Evolutionary conservation across 1,139 yeast genomes (phyloP), one percentile per base, ranked within the genome.

Genomic region (Zygosaccharomyces pseudobailii): DNA sequence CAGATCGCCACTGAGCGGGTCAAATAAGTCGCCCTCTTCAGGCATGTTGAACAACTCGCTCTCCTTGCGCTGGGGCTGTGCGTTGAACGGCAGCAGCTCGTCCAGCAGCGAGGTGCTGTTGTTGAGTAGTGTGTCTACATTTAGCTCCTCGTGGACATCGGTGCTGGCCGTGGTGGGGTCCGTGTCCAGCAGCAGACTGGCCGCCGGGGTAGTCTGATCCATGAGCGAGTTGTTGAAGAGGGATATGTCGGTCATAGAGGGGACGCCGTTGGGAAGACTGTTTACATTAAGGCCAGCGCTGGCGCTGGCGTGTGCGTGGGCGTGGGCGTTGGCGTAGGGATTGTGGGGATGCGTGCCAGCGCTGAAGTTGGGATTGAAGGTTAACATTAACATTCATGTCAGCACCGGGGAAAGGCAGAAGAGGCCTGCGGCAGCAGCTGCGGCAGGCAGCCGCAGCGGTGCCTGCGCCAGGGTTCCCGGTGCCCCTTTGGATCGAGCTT

Each of bases 211-310:
- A 7, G 48, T 42, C 13, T 48, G 49, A 19, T 48, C 51, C 36
- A 46, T 31, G 27, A 49, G 36, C 23, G 48, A 44, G 40, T 47
- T 47, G 48, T 49, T 48, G 46, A 49, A 45, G 19, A 44, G 45
- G 10, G 49, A 46, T 4, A 37, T 42, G 40, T 46, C 51, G 24
- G 46, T 41, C 54, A 45, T 48, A 13, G 27, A 34, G 10, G 39
- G 22, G 30, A 20, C 21, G 22, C 36, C 21, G 23, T 41, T 32
- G n/a, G 5, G 27, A 7, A 19, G n/a, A 5, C 24, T 4, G 27
- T n/a, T 13, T 13, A 8, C 13, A 27, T 22, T 19, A 33, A 5
- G 6, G 40, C 10, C 24, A 13, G 23, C 36, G 22, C 3, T 9
- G 20, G 36, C 36, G 10, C 23, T 19, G 20, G 36, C 13, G 10